Evolutionary conservation across 2,329 filamentous ascomycete genomes (phyloP).

Genomic region (Capronia coronata): DNA sequence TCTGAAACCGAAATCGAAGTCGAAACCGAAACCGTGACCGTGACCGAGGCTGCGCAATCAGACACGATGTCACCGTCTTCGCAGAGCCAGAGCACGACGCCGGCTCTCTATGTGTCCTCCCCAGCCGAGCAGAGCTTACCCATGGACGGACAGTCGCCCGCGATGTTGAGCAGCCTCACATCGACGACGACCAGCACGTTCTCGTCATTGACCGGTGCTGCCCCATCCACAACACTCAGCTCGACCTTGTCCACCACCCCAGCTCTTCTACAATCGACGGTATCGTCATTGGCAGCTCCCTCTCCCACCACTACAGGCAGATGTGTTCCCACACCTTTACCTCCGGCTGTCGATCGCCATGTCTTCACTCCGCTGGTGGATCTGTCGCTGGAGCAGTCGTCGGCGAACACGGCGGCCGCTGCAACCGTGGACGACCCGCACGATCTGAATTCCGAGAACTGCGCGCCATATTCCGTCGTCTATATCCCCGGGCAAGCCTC

Average conservation of each 20-base stretch:
- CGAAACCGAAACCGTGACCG: neutral
- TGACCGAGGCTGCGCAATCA: neutral
- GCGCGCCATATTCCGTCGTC: constrained; percentile 1
- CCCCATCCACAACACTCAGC: neutral
- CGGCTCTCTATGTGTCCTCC: neutral
- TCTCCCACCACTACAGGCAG: neutral
- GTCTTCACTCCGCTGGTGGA: constrained; percentile 10
- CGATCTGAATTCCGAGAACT: constrained; percentile 7
- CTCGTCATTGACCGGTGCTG: neutral
- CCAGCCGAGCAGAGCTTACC: neutral
- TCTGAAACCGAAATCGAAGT: neutral
- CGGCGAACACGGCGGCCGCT: neutral
- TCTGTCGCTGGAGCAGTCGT: constrained; percentile 4
- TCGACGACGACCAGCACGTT: constrained; percentile 1
- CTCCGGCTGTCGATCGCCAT: constrained; percentile 3
- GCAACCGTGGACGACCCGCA: constrained; percentile 4
- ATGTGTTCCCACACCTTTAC: constrained; percentile 1
- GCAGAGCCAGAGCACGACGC: neutral
- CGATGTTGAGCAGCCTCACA: constrained; percentile 1
- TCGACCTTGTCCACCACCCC: constrained; percentile 8
- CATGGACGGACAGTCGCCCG: neutral
- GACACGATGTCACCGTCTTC: neutral
- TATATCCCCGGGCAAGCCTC: neutral
- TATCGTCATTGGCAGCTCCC: constrained; percentile 4
- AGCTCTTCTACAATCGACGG: neutral